Evolutionary conservation across 1,284 basidiomycete genomes (phyloP).

Genomic region (Vanrija sp.): DNA sequence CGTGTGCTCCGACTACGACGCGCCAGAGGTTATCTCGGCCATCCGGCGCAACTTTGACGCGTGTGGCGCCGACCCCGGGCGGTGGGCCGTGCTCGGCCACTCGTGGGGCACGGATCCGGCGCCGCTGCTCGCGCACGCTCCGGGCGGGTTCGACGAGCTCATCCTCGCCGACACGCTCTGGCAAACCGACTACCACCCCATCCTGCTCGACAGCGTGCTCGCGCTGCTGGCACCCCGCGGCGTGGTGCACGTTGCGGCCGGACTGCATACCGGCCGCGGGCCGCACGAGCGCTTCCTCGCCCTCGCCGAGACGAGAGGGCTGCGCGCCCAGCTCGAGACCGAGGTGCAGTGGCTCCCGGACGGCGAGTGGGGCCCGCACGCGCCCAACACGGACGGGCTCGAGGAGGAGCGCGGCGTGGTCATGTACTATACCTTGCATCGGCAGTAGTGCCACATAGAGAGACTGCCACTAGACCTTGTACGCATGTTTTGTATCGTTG

Average conservation of each 20-base stretch:
- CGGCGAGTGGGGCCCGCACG: slow-evolving; percentile 33
- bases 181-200: slow-evolving; percentile 32
- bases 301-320: slow-evolving; percentile 21
- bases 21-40: slow-evolving; percentile 25
- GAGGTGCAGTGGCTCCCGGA: slow-evolving; percentile 32
- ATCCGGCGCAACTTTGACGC: slow-evolving; percentile 30
- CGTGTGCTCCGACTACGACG: slow-evolving; percentile 45
- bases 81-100: slow-evolving; percentile 33
- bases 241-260: slow-evolving; percentile 40
- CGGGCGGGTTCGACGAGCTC: slow-evolving; percentile 30
- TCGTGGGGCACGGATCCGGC: slow-evolving; percentile 35
- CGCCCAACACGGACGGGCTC: background rate
- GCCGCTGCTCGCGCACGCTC: slow-evolving; percentile 14
- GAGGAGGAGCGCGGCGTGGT: slow-evolving; percentile 46
- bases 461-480: background rate
- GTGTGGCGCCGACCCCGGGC: background rate
- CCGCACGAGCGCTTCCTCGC: slow-evolving; percentile 38
- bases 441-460: background rate
- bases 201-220: slow-evolving; percentile 36
- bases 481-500: too few relatives aligned
- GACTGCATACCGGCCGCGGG: slow-evolving; percentile 45
- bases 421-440: slow-evolving; percentile 34
- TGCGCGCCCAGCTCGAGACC: slow-evolving; percentile 9
- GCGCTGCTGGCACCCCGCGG: slow-evolving; percentile 27
- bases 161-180: slow-evolving; percentile 46